Base-by-base conservation (phyloP, 2,329 filamentous ascomycete genomes). In the Exophiala alcalophila region DNA sequence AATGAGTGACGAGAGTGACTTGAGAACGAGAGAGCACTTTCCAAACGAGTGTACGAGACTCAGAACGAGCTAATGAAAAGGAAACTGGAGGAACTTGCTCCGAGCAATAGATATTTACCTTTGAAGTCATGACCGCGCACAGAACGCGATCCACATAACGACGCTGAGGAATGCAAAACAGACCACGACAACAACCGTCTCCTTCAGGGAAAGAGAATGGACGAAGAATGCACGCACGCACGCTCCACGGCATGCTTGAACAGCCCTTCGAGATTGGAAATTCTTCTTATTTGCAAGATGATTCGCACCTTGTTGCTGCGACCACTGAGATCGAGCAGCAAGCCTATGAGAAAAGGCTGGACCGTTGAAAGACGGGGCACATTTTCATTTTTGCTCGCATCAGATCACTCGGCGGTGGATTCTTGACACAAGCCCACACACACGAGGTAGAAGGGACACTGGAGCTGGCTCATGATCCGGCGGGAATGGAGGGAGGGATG, bases 401-500 rank as follows among this genome's bases (percentile, higher is more conserved):
- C n/a, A n/a, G n/a, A n/a, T n/a, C n/a, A n/a, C n/a, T n/a, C n/a
- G n/a, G n/a, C 7, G 23, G n/a, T 25, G 23, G 23, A 25, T 25
- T 25, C 23, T 25, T 7, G 23, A 25, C n/a, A n/a, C 23, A 25
- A n/a, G 23, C 23, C 23, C 23, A n/a, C n/a, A n/a, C n/a, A n/a
- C n/a, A n/a, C n/a, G n/a, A n/a, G n/a, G 8, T 12, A n/a, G 20
- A 40, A 20, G 10, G 21, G 14, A 21, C 8, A 15, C 20, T 38
- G 20, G 8, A 39, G 20, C 11, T n/a, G n/a, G n/a, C n/a, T n/a
- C n/a, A n/a, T n/a, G n/a, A n/a, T n/a, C n/a, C 12, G 10, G 21
- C 7, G 18, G 12, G 9, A 19, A 21, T n/a, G 26, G 26, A 45
- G 24, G 26, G 28, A 37, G n/a, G 35, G 40, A 41, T 55, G 76